These are phyloP conservation scores for Colletotrichum ledebouriae DNA, from an alignment of 2,329 filamentous ascomycete genomes.

Conservation along the genomic window DNA sequence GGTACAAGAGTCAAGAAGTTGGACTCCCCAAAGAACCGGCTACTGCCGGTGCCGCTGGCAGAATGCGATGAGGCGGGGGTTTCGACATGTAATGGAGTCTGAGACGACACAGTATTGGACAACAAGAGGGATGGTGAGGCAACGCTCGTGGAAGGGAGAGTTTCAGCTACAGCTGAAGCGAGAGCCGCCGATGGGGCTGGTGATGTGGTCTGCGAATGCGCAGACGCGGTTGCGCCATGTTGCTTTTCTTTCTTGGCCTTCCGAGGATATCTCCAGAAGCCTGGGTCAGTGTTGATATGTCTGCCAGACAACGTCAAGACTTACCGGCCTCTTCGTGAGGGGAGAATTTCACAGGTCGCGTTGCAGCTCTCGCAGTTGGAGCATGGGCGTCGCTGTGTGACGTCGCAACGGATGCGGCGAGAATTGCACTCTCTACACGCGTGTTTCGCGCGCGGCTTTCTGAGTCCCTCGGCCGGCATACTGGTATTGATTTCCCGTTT, in stretches of 20 bases:
- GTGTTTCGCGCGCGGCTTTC: constrained; percentile 44
- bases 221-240: constrained; percentile 9
- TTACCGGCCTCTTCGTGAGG: constrained; percentile 42
- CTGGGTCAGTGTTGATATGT: background rate
- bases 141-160: constrained; percentile 29
- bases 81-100: too few relatives aligned
- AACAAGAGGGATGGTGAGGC: constrained; percentile 19
- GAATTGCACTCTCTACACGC: constrained; percentile 45
- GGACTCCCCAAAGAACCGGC: too few relatives aligned
- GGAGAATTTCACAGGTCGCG: constrained; percentile 42
- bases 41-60: too few relatives aligned
- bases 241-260: constrained; percentile 35
- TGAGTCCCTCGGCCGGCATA: constrained; percentile 20
- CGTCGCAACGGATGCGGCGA: constrained; percentile 44
- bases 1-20: constrained; percentile 16
- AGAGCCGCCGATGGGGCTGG: constrained; percentile 7
- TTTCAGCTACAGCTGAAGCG: constrained; percentile 27
- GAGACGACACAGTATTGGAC: too few relatives aligned
- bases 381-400: constrained; percentile 44
- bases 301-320: background rate
- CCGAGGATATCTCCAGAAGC: constrained; percentile 39
- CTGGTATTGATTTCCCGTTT: background rate
- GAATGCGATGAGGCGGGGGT: too few relatives aligned
- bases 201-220: background rate
- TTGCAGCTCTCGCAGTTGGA: constrained; percentile 42